Evolutionary conservation across 768 basidiomycete genomes (phyloP), one percentile per base, ranked within the genome.

Genomic region (Mycena sanguinolenta): DNA sequence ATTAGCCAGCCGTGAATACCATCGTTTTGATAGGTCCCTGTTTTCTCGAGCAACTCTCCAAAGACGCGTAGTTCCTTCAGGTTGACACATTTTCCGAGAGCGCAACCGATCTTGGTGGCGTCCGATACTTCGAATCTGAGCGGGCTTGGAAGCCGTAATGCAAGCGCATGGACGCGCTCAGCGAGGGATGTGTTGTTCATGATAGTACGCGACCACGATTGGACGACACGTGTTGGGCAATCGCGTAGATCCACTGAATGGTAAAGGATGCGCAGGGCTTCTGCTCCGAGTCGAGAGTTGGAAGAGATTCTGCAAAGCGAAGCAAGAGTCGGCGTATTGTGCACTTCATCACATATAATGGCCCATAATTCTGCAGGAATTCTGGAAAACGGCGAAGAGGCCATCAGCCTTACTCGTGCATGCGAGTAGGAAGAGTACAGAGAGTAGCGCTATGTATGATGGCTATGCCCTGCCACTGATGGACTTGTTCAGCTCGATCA

Each of bases 1-100:
- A 69, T 49, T 3, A 69, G 57, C 67, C 60, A 69, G 0, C 67
- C 67, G 16, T 58, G 61, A 13, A 58, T 55, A 2, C 34, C 10
- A 14, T n/a, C n/a, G n/a, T 13, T 23, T 9, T 49, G 46, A 10
- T 8, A 8, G 9, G 2, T 9, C 16, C 46, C 46, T 4, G 46
- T 49, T 23, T 10, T 23, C 2, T 7, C 10, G 8, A 7, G 8
- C 36, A 49, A 21, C 21, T n/a, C n/a, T 10, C 55, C 55, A 9
- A 21, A 42, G n/a, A n/a, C n/a, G n/a, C n/a, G n/a, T n/a, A n/a
- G n/a, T n/a, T n/a, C n/a, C n/a, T n/a, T n/a, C n/a, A 69, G 67
- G 44, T 69, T 62, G 44, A 63, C 17, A 27, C 60, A 68, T n/a
- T 23, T 38, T 32, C 14, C 21, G n/a, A 69, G 68, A 13, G 68